Evolutionary conservation across 768 basidiomycete genomes (phyloP).

Genomic region (Daedaleopsis nitida): DNA sequence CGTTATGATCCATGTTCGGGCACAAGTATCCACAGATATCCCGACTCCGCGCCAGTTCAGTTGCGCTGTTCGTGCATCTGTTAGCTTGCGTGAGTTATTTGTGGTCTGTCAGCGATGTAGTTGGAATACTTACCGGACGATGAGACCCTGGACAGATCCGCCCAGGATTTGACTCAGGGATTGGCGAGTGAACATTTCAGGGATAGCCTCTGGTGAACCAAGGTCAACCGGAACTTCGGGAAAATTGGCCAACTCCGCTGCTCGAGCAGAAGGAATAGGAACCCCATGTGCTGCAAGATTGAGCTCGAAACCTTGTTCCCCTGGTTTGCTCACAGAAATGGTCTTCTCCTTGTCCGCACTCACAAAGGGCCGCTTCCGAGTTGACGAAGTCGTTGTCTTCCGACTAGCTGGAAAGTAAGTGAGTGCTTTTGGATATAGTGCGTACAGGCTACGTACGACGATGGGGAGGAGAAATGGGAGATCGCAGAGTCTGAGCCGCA

Average conservation of each 20-base stretch:
- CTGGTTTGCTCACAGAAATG: background rate
- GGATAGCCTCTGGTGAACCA: constrained; percentile 20
- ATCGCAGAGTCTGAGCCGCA: background rate
- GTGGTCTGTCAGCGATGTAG: background rate
- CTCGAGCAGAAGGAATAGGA: constrained; percentile 25
- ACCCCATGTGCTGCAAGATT: constrained; percentile 15
- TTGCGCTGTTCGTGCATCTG: constrained; percentile 18
- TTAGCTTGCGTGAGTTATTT: background rate
- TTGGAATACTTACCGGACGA: constrained; percentile 16
- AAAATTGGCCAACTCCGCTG: constrained; percentile 25
- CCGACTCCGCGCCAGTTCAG: constrained; percentile 33
- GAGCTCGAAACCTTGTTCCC: background rate
- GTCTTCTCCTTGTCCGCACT: background rate
- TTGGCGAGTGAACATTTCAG: constrained; percentile 42
- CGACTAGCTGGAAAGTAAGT: background rate
- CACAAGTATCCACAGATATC: constrained; percentile 47
- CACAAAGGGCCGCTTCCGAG: background rate
- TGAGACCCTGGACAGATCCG: constrained; percentile 36
- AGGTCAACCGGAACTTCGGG: constrained; percentile 30
- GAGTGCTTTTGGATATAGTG: background rate
- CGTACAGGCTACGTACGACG: background rate
- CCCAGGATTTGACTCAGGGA: constrained; percentile 42
- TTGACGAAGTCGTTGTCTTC: background rate
- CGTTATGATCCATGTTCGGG: constrained; percentile 52
- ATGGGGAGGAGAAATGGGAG: background rate